These are phyloP conservation scores for Asterionellopsis glacialis DNA, from an alignment of 108 stramenopile genomes.

Conservation along the genomic window DNA sequence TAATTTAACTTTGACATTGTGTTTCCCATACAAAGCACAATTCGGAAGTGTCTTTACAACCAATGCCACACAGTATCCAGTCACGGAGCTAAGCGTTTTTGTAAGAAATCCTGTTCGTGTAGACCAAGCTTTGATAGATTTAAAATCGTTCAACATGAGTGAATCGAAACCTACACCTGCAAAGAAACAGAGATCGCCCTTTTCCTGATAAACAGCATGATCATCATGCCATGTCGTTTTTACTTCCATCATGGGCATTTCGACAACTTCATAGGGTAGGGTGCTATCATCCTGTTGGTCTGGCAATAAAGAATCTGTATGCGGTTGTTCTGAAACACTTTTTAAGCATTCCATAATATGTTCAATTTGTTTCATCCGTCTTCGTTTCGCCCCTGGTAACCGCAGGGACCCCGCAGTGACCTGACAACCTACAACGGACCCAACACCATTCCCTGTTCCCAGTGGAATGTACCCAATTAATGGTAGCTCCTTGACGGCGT, in stretches of 20 bases:
- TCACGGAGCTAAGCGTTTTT: slow-evolving; percentile 35
- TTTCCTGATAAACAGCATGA: slow-evolving; percentile 7
- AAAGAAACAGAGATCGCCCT: slow-evolving; percentile 67
- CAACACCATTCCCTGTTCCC: slow-evolving; percentile 71
- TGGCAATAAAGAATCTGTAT: background rate
- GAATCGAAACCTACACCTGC: slow-evolving; percentile 72
- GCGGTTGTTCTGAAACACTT: background rate
- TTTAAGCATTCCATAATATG: slow-evolving; percentile 3
- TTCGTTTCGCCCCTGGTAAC: background rate
- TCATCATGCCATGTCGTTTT: slow-evolving; percentile 15
- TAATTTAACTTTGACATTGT: slow-evolving; percentile 39
- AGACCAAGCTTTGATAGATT: slow-evolving; percentile 52
- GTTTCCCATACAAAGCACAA: slow-evolving; percentile 30
- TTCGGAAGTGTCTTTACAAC: slow-evolving; percentile 56
- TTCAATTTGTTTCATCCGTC: slow-evolving; percentile 5
- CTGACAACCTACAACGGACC: slow-evolving; percentile 52
- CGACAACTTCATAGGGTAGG: slow-evolving; percentile 33
- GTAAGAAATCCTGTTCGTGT: slow-evolving; percentile 23
- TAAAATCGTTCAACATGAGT: slow-evolving; percentile 62
- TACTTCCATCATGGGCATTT: slow-evolving; percentile 60
- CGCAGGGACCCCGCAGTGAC: slow-evolving; percentile 3
- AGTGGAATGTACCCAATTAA: slow-evolving; percentile 55
- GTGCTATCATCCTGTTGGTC: background rate
- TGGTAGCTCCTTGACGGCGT: slow-evolving; percentile 36
- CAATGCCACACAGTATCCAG: slow-evolving; percentile 62